Evolutionary conservation across 2,329 filamentous ascomycete genomes (phyloP).

Genomic region (Cordyceps cateniannulata): DNA sequence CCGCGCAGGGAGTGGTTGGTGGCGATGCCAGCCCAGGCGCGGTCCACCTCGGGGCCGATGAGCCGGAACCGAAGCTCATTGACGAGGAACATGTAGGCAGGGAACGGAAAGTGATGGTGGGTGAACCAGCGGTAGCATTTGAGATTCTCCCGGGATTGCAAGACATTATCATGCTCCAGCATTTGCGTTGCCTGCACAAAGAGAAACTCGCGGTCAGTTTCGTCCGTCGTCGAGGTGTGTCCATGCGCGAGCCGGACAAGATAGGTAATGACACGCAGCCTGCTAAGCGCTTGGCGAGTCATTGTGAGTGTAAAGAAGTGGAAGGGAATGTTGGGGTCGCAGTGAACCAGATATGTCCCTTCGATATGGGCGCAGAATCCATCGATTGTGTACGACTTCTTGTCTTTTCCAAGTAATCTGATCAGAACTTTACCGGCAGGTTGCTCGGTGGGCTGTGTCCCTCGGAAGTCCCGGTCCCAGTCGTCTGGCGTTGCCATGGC

Average conservation of each 20-base stretch:
- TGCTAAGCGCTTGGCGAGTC: conserved; percentile 49
- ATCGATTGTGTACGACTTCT: conserved; percentile 43
- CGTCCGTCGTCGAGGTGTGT: conserved; percentile 32
- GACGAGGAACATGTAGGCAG: conserved; percentile 54
- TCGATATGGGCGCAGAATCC: conserved; percentile 50
- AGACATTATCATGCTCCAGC: conserved; percentile 53
- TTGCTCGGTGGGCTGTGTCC: conserved; percentile 30
- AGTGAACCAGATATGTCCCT: conserved; percentile 47
- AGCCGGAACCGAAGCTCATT: conserved; percentile 47
- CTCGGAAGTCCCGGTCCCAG: conserved; percentile 25
- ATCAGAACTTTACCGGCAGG: conserved; percentile 28
- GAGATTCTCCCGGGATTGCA: conserved; percentile 45
- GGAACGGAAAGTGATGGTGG: conserved; percentile 53
- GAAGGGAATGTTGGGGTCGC: conserved; percentile 51
- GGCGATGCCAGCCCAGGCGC: conserved; percentile 51
- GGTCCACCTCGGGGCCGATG: conserved; percentile 49
- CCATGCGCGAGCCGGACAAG: conserved; percentile 42
- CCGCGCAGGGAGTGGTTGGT: conserved; percentile 48
- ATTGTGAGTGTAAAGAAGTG: conserved; percentile 54
- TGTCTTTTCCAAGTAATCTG: conserved; percentile 43
- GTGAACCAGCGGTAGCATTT: conserved; percentile 53
- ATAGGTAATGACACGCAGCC: conserved; percentile 49
- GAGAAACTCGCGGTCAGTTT: conserved; percentile 43
- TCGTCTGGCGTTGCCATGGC: conserved; percentile 39
- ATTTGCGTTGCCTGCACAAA: conserved; percentile 50